Conservation (phyloP, 2,329 filamentous ascomycete species). For the Aspergillus fijiensis region DNA sequence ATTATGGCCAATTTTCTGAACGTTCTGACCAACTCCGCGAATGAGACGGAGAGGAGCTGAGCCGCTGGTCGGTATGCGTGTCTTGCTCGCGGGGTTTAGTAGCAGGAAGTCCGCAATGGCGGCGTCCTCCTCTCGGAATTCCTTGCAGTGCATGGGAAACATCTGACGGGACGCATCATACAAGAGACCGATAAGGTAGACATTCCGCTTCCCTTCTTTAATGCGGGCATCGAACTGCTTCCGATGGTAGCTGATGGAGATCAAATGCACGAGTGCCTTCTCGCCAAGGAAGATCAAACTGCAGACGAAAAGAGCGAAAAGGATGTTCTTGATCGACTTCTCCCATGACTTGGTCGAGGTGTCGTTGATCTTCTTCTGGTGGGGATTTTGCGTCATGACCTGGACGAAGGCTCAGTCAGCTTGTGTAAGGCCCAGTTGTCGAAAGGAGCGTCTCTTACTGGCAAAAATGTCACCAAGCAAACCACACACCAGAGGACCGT, state of each 20-base stretch:
- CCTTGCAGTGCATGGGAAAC: conserved; percentile 88
- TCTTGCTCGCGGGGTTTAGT: conserved; percentile 53
- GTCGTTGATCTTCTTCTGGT: conserved; percentile 30
- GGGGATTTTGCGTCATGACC: conserved; percentile 48
- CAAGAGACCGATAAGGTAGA: conserved; percentile 76
- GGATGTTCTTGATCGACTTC: conserved; percentile 56
- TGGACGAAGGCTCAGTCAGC: conserved; percentile 12
- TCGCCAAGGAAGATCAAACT: conserved; percentile 59
- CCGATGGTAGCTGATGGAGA: conserved; percentile 67
- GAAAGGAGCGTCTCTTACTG: conserved; percentile 33
- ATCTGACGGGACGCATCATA: conserved; percentile 86
- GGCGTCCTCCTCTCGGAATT: conserved; percentile 90
- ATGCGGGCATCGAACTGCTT: conserved; percentile 70
- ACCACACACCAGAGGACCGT: conserved; percentile 61
- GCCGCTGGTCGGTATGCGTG: conserved; percentile 52
- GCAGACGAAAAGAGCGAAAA: conserved; percentile 58
- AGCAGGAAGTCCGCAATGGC: conserved; percentile 82
- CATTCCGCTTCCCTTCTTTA: conserved; percentile 83
- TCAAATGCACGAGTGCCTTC: conserved; percentile 62
- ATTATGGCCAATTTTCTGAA: conserved; percentile 79
- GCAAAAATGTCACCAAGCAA: conserved; percentile 60
- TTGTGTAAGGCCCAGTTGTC: no score
- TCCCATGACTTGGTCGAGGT: conserved; percentile 50
- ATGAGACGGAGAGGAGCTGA: conserved; percentile 78
- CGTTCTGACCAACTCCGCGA: conserved; percentile 67